Evolutionary conservation across 108 stramenopile species (phyloP), one percentile per base, ranked within the genome.

Genomic region (Asterionellopsis glacialis): DNA sequence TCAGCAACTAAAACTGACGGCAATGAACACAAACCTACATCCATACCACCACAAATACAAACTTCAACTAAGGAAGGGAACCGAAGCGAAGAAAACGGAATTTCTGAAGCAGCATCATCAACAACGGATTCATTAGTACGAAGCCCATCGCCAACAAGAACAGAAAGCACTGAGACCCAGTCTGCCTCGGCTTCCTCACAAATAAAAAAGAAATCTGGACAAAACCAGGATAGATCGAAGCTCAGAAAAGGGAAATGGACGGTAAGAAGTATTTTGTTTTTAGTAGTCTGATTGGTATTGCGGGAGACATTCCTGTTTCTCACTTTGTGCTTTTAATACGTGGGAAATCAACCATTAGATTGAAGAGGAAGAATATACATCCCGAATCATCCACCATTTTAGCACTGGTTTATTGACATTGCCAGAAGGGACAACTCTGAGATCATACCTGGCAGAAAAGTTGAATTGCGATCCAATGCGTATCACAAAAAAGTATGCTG

Each of bases 401-500:
- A 80, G 85, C 56, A 79, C 80, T 22, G 97, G 96, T 9, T 64
- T 98, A 15, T 75, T 98, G 22, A 77, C 75, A 38, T 67, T 96
- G 15, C 95, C 95, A 13, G 95, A 96, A 26, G 96, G 96, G 25
- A 73, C 83, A 38, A 97, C 96, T 3, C 82, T 97, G 13, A 73
- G 97, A 26, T 82, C 93, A 0, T 96, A 93, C 61, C 76, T 98
- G n/a, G 95, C 97, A 22, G 88, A 96, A 54, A 95, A 95, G 74
- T 79, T 98, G 12, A 81, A 90, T 51, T 98, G 97, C 65, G 94
- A 97, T 69, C 97, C 97, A 5, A 97, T 97, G 96, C 76, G 97
- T 1, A 97, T 98, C 67, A 97, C 97, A 21, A 98, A 98, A 72
- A 98, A 98, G 70, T 97, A 85, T 63, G 87, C 94, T 11, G 97